phyloP scores from a whole-genome alignment of 1,284 basidiomycete genomes.

The Wolfiporia cocos region DNA sequence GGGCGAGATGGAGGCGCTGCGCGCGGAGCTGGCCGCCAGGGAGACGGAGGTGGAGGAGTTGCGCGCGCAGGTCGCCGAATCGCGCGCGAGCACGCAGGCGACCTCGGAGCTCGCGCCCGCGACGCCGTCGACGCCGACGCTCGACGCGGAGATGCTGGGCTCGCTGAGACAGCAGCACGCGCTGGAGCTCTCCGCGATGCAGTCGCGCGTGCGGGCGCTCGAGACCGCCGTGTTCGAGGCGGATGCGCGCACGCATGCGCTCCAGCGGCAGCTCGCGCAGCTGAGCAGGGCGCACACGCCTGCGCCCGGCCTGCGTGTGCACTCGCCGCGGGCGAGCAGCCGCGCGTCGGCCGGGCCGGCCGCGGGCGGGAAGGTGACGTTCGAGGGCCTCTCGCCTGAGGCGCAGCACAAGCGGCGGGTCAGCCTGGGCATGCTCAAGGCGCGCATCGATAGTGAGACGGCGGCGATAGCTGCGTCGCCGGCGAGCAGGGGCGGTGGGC shows the following conservation, averaged over 20 bases:
- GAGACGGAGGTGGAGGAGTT: conserved; percentile 62
- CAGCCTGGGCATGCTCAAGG: conserved; percentile 84
- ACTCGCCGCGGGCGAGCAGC: too few relatives aligned
- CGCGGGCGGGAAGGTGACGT: too few relatives aligned
- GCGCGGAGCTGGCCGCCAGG: conserved; percentile 47
- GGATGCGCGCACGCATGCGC: conserved; percentile 57
- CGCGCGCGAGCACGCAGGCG: too few relatives aligned
- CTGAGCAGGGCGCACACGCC: conserved; percentile 58
- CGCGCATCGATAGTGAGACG: conserved; percentile 77
- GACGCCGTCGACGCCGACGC: conserved; percentile 36
- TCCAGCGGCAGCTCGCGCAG: conserved; percentile 62
- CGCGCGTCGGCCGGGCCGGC: too few relatives aligned
- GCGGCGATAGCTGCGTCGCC: conserved; percentile 47
- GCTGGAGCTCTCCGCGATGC: conserved; percentile 73
- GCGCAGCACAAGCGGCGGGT: conserved; percentile 81
- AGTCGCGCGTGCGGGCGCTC: conserved; percentile 69
- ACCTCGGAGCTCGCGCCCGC: too few relatives aligned
- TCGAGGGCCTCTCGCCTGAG: conserved; percentile 54
- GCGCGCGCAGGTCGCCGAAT: conserved; percentile 32
- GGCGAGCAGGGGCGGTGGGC: conserved; percentile 20
- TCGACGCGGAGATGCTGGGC: conserved; percentile 67
- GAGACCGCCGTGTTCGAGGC: conserved; percentile 72
- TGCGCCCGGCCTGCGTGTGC: too few relatives aligned
- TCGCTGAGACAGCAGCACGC: conserved; percentile 66
- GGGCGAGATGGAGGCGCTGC: conserved; percentile 62